A percentile compares a stretch with the other conserved stretches of the same genome.
Evolutionary conservation across 768 basidiomycete genomes (phyloP).

Genomic region (Exidia glandulosa): DNA sequence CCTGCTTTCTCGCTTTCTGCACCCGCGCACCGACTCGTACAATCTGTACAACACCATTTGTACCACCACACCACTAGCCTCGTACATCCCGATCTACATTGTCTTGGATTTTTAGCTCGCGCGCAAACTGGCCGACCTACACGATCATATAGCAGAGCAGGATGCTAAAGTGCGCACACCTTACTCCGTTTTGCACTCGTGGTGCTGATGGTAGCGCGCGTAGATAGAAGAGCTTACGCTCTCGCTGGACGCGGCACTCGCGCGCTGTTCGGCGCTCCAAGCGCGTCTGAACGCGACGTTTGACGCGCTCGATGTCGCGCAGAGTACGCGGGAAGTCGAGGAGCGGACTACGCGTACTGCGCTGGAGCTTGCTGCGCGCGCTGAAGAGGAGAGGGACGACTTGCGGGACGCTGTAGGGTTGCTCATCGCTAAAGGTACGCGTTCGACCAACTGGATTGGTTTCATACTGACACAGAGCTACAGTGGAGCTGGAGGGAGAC

Average conservation of each 20-base stretch:
- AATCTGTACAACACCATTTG: too few relatives aligned
- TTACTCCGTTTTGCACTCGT: too few relatives aligned
- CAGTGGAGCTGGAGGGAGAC: neutral
- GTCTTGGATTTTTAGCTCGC: too few relatives aligned
- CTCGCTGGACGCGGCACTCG: conserved; percentile 25
- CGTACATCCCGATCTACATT: too few relatives aligned
- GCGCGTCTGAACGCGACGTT: conserved; percentile 37
- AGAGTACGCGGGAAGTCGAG: conserved; percentile 19
- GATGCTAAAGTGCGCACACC: too few relatives aligned
- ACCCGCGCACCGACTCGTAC: too few relatives aligned
- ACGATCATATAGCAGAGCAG: too few relatives aligned
- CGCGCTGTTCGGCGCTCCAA: conserved; percentile 32
- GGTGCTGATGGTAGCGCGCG: too few relatives aligned
- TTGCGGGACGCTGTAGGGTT: conserved; percentile 40
- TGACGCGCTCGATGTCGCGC: conserved; percentile 37
- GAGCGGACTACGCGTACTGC: conserved; percentile 1
- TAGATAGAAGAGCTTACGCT: too few relatives aligned
- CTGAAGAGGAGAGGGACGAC: conserved; percentile 41
- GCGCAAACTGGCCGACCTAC: too few relatives aligned
- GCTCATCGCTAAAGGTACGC: conserved; percentile 51
- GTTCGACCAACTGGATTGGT: neutral
- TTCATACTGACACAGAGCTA: neutral
- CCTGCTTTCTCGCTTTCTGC: too few relatives aligned
- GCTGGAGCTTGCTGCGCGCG: conserved; percentile 26
- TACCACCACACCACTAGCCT: too few relatives aligned